Percentiles rank a stretch among this genome's conserved stretches.
Conservation (phyloP, 129 eudicot genomes). For the Flaveria bidentis region DNA sequence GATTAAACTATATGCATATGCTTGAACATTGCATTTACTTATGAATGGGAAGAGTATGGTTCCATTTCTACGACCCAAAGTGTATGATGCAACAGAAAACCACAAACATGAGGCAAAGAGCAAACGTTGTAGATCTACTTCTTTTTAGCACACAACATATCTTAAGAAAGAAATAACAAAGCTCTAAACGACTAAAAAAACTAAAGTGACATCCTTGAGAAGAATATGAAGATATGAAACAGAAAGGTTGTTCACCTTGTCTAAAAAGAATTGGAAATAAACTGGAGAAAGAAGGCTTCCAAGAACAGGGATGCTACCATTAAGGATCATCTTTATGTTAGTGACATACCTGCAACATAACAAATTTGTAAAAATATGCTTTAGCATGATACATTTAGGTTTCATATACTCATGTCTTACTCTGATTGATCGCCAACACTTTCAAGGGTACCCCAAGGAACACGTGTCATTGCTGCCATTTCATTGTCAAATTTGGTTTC, state of each 20-base stretch:
- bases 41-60: neutral
- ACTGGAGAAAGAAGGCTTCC: slow-evolving; percentile 89
- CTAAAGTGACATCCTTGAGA: neutral
- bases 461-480: slow-evolving; percentile 99
- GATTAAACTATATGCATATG: slow-evolving; percentile 3
- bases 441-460: slow-evolving; percentile 95
- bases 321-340: slow-evolving; percentile 74
- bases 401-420: slow-evolving; percentile 48
- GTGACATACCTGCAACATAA: slow-evolving; percentile 78
- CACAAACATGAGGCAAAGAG: slow-evolving; percentile 1
- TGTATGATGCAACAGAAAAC: slow-evolving; percentile 11
- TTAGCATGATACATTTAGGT: slow-evolving; percentile 10
- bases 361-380: slow-evolving; percentile 7
- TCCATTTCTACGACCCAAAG: slow-evolving; percentile 14
- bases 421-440: slow-evolving; percentile 98
- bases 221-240: slow-evolving; percentile 22
- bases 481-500: slow-evolving; percentile 93
- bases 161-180: neutral
- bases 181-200: slow-evolving; percentile 1
- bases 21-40: slow-evolving; percentile 7
- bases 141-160: neutral
- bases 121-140: neutral
- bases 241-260: slow-evolving; percentile 59
- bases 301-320: slow-evolving; percentile 80
- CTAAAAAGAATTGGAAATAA: slow-evolving; percentile 91